A percentile compares a stretch with the other conserved stretches of the same genome.
Conservation (phyloP, 2,329 filamentous ascomycete species). For the Fusarium sp. region DNA sequence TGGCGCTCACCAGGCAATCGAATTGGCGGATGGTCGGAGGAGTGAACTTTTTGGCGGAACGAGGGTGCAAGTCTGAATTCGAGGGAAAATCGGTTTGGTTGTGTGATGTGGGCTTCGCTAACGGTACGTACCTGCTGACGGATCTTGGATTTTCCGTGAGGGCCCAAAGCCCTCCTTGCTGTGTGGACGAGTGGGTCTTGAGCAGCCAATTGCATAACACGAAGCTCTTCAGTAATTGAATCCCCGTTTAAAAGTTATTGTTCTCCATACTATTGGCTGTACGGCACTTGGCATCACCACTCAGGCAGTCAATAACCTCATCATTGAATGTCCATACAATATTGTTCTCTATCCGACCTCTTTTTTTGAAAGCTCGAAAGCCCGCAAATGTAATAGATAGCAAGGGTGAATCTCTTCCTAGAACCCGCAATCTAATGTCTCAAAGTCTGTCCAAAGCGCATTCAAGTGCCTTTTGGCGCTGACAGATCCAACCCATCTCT, state of each 20-base stretch:
- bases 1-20: constrained; percentile 62
- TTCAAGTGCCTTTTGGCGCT: constrained; percentile 2
- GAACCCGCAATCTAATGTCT: constrained; percentile 9
- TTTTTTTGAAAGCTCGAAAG: not conserved
- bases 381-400: constrained; percentile 16
- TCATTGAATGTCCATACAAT: not conserved
- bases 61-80: constrained; percentile 50
- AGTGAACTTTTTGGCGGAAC: constrained; percentile 52
- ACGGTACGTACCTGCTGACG: constrained; percentile 39
- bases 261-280: too few species aligned
- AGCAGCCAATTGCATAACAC: constrained; percentile 27
- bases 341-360: not conserved
- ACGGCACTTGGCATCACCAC: too few species aligned
- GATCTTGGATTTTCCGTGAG: constrained; percentile 40
- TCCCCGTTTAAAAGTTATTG: too few species aligned
- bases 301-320: not conserved
- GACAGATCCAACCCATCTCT: constrained; percentile 18
- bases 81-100: constrained; percentile 53
- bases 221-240: not conserved
- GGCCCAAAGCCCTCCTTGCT: constrained; percentile 20
- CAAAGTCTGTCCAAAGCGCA: constrained; percentile 14
- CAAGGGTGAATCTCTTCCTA: constrained; percentile 20
- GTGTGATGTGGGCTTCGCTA: constrained; percentile 51
- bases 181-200: not conserved
- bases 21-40: constrained; percentile 54